A percentile compares a stretch with the other conserved stretches of the same genome.
Evolutionary conservation across 208 protist genomes (phyloP).

Genomic region (Crithidia fasciculata): DNA sequence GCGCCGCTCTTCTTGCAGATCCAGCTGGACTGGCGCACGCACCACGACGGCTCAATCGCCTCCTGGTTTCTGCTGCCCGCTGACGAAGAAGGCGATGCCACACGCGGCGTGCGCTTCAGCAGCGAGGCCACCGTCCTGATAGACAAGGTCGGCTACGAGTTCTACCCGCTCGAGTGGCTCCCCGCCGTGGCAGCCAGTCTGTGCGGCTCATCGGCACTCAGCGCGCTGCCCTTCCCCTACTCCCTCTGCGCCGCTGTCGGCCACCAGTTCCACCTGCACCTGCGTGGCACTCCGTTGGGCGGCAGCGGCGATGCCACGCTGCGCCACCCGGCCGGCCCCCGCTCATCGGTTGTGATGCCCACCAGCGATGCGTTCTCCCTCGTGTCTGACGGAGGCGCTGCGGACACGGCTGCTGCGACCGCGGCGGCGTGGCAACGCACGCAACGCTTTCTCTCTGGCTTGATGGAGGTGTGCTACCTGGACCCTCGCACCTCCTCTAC

Average conservation of each 20-base stretch:
- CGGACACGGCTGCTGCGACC: conserved; percentile 15
- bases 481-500: conserved; percentile 58
- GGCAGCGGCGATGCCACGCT: conserved; percentile 32
- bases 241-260: conserved; percentile 80
- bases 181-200: conserved; percentile 40
- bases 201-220: background rate
- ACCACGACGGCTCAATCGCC: conserved; percentile 26
- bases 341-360: conserved; percentile 25
- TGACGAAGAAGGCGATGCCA: background rate
- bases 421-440: conserved; percentile 37
- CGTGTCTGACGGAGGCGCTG: background rate
- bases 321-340: conserved; percentile 36
- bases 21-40: conserved; percentile 18
- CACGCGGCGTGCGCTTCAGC: conserved; percentile 42
- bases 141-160: conserved; percentile 77
- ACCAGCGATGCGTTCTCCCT: background rate
- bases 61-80: conserved; percentile 25
- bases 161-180: conserved; percentile 87
- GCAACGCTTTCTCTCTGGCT: conserved; percentile 46
- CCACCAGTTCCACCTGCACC: conserved; percentile 59
- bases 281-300: conserved; percentile 41
- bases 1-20: conserved; percentile 58
- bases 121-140: conserved; percentile 62
- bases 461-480: conserved; percentile 60
- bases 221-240: conserved; percentile 40